Evolutionary conservation across 805 yeast species (phyloP), one percentile per base, ranked within the genome.

Genomic region (Wickerhamomyces alni): DNA sequence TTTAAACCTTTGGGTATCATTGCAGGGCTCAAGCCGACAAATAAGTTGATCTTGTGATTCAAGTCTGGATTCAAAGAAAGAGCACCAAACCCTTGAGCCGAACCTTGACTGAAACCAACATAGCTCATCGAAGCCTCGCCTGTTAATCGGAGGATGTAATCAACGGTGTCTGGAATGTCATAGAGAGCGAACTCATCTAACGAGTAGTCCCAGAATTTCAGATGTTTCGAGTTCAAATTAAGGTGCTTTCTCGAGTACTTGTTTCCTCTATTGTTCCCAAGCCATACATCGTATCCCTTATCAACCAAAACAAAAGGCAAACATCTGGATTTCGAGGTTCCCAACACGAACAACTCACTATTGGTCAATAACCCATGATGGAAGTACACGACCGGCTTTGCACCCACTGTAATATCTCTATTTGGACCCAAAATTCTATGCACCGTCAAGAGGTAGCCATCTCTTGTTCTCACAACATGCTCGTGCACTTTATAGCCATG

Each of bases 201-300:
- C 27, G 91, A 80, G 55, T 87, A 89, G 61, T 88, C 80, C 98
- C 98, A 89, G 59, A 87, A 91, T 41, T 68, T 65, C 17, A 62
- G 62, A 4, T 59, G 58, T 66, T 41, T 37, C 7, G 51, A 41
- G 8, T 40, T 38, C 24, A 47, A 42, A 12, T 32, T 35, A 10
- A 43, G 37, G 37, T 58, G 61, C 19, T 43, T 63, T 58, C 47
- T 54, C 21, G 94, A 82, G 65, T 91, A 91, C 62, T 91, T 93
- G 65, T 91, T 93, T 8, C 96, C 96, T 40, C 96, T 69, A 56
- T 86, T 87, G 60, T 87, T 87, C 2, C 98, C 98, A 45, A 91
- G 66, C 91, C 95, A 91, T 6, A 91, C 97, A 57, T 91, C 99
- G 59, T 80, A 91, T 3, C 97, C 97, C 35, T 76, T 56, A 42